A percentile compares a stretch with the other conserved stretches of the same genome.
Evolutionary conservation across 495 filamentous ascomycete species (phyloP).

Genomic region (Penicillium fimorum): DNA sequence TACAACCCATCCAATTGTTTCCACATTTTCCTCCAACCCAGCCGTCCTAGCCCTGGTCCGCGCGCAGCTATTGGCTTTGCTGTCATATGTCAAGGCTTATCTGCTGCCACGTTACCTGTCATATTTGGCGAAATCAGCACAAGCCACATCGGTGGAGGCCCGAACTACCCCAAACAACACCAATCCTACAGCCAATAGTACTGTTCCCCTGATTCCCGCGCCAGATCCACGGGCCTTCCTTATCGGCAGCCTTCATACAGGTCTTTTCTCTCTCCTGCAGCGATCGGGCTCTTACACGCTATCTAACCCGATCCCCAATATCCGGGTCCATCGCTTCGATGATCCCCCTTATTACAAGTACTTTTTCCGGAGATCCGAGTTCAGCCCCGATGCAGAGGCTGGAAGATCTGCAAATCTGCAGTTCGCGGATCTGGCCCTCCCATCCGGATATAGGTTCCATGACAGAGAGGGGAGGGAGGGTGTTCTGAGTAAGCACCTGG

Average conservation of each 20-base stretch:
- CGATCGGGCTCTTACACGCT: conserved; percentile 14
- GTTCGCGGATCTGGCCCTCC: conserved; percentile 19
- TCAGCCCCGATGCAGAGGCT: conserved; percentile 9
- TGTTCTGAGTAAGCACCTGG: conserved; percentile 29
- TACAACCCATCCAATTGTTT: conserved; percentile 6
- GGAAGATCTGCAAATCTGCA: not conserved
- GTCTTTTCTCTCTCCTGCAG: conserved; percentile 26
- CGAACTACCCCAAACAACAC: conserved; percentile 2
- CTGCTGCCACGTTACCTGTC: conserved; percentile 32
- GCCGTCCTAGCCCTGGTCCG: conserved; percentile 17
- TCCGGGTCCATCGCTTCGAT: conserved; percentile 38
- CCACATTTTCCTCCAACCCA: conserved; percentile 13
- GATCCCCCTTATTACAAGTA: conserved; percentile 37
- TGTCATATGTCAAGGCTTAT: conserved; percentile 25
- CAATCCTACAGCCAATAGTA: not conserved
- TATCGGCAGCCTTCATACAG: conserved; percentile 36
- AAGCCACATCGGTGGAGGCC: conserved; percentile 8
- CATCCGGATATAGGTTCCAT: conserved; percentile 32
- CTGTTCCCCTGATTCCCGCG: conserved; percentile 24
- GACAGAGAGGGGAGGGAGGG: conserved; percentile 25
- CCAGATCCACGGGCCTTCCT: conserved; percentile 35
- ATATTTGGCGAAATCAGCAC: conserved; percentile 2
- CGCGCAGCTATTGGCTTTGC: conserved; percentile 32
- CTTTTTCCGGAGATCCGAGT: conserved; percentile 25
- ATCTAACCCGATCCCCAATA: conserved; percentile 13